Percentiles rank a stretch among this genome's conserved stretches.
Conservation (phyloP, 768 basidiomycete genomes). For the Hortiboletus flavorubellus region DNA sequence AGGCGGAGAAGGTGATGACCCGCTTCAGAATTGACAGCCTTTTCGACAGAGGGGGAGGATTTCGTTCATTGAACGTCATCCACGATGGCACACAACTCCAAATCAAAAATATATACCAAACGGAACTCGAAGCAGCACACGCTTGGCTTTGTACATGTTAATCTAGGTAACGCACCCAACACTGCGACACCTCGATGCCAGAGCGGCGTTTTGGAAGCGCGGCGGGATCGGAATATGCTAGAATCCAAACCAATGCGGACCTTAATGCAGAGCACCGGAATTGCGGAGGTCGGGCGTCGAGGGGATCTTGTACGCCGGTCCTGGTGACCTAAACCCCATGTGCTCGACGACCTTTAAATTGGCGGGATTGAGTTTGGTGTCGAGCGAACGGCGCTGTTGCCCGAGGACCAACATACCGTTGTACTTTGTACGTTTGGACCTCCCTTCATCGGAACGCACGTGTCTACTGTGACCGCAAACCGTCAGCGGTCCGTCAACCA, state of each 20-base stretch:
- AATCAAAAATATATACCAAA: no score
- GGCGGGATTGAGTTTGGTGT: neutral
- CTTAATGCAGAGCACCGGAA: neutral
- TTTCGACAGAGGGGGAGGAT: no score
- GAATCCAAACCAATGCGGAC: neutral
- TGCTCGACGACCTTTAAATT: neutral
- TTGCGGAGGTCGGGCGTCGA: neutral
- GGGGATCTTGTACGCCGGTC: neutral
- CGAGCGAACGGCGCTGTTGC: neutral
- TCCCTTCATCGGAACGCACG: neutral
- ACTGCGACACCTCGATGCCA: neutral
- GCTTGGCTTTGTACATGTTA: neutral
- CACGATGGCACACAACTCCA: no score
- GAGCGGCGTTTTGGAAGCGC: conserved; percentile 3
- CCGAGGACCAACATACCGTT: neutral
- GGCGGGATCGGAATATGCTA: neutral
- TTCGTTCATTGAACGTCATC: no score
- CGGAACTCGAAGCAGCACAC: no score
- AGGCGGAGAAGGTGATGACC: no score
- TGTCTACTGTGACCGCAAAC: neutral
- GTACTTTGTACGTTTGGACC: neutral
- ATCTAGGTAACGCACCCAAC: neutral
- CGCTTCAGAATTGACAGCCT: no score
- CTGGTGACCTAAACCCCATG: neutral
- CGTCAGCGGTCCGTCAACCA: neutral